Conservation (phyloP, 495 filamentous ascomycete species). For the Copromyces sp. region DNA sequence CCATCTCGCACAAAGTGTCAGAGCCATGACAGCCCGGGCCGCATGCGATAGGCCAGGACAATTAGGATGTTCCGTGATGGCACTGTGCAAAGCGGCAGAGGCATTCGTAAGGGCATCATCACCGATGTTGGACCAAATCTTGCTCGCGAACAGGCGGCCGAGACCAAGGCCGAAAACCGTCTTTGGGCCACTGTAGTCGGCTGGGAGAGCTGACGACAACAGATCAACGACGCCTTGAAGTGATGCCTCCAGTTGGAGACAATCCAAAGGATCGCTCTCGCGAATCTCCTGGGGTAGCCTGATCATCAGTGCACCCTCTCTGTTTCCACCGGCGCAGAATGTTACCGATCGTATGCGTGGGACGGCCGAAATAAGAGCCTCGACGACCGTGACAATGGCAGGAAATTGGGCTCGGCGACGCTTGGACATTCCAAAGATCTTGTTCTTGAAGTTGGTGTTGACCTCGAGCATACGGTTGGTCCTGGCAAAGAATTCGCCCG, state of each 20-base stretch:
- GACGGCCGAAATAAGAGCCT: conserved; percentile 56
- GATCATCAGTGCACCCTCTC: conserved; percentile 71
- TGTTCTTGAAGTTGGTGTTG: conserved; percentile 41
- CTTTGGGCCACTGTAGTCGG: conserved; percentile 35
- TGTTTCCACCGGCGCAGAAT: conserved; percentile 79
- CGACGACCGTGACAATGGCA: conserved; percentile 69
- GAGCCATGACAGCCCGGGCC: conserved; percentile 57
- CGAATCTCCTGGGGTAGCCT: conserved; percentile 48
- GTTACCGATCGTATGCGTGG: conserved; percentile 61
- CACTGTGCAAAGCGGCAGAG: conserved; percentile 59
- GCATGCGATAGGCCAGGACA: conserved; percentile 65
- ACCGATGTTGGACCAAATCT: conserved; percentile 39
- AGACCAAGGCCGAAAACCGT: conserved; percentile 32
- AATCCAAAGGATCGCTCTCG: conserved; percentile 52
- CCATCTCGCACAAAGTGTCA: conserved; percentile 71
- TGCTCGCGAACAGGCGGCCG: conserved; percentile 28
- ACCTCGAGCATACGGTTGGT: conserved; percentile 48
- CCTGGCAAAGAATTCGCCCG: conserved; percentile 49
- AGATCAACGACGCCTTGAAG: conserved; percentile 37
- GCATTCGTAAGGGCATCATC: conserved; percentile 42
- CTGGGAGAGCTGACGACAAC: conserved; percentile 46
- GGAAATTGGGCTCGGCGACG: conserved; percentile 72
- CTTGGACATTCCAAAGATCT: conserved; percentile 76
- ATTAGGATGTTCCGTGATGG: conserved; percentile 57
- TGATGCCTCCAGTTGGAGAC: conserved; percentile 20